Evolutionary conservation across 176 grass and related monocot genomes (phyloP).

Genomic region (Metroxylon sagu): DNA sequence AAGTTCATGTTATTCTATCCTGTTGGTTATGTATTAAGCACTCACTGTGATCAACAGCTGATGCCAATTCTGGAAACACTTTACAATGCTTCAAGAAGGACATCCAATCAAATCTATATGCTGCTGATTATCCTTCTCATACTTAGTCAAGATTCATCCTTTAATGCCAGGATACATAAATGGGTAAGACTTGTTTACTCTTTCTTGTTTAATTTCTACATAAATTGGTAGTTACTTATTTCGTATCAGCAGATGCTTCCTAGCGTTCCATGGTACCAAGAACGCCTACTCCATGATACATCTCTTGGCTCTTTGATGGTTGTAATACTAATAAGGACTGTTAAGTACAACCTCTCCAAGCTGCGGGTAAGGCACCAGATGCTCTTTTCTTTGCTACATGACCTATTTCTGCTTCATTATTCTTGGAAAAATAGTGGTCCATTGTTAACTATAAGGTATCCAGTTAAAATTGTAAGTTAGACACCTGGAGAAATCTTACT

Average conservation of each 20-base stretch:
- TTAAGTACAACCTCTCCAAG: constrained; percentile 99
- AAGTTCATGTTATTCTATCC: too few relatives aligned
- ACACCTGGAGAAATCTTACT: too few relatives aligned
- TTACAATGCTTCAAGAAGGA: constrained; percentile 94
- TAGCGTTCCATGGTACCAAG: constrained; percentile 89
- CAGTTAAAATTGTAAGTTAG: too few relatives aligned
- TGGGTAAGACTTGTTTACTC: constrained; percentile 47
- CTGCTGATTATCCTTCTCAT: constrained; percentile 94
- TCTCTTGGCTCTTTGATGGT: constrained; percentile 97
- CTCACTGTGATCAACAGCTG: constrained; percentile 38
- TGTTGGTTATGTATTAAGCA: neutral
- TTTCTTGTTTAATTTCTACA: constrained; percentile 1
- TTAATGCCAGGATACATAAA: constrained; percentile 94
- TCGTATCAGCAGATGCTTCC: constrained; percentile 62
- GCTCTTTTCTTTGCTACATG: too few relatives aligned
- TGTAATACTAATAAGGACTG: constrained; percentile 82
- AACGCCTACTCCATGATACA: constrained; percentile 85
- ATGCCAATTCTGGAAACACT: constrained; percentile 95
- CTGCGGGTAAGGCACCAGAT: constrained; percentile 45
- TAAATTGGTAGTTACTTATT: constrained; percentile 1
- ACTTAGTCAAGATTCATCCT: constrained; percentile 98
- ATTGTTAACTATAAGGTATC: too few relatives aligned
- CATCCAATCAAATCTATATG: constrained; percentile 99
- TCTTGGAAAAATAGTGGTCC: too few relatives aligned
- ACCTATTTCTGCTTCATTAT: too few relatives aligned